Base-by-base conservation (phyloP, 768 basidiomycete genomes). In the Tylopilus intermedius region DNA sequence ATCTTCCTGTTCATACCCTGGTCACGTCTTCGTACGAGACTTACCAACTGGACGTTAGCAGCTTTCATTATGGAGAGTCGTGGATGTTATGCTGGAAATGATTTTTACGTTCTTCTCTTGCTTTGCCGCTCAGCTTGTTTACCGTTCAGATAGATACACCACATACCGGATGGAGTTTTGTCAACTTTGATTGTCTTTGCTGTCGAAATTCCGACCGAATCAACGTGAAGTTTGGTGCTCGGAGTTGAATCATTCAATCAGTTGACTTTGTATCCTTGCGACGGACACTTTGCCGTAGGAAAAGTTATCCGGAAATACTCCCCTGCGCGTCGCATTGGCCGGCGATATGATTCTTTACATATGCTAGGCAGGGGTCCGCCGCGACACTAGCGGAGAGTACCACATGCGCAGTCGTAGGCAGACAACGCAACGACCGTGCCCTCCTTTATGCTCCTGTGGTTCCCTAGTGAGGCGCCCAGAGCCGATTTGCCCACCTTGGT, bases 51-150 rank as follows among this genome's bases (percentile, higher is more conserved):
- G 61, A 61, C 26, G 30, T 44, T 2, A 46, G 45, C 27, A 4
- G 48, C 18, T 64, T 50, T 40, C 4, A 22, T 2, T 49, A 58
- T 53, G 61, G 61, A n/a, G 49, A 64, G 14, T 61, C 62, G 11
- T 64, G 61, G 61, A 1, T 4, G 0, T 33, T 14, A 3, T 62
- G 61, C 13, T 64, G 61, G 61, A 58, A 54, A 45, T 62, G 27
- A 53, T 24, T 15, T 5, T 37, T 37, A 37, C 3, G 15, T 37
- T 13, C 2, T 15, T 21, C 3, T 30, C 30, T 30, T 13, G 10
- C 5, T 24, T 30, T 26, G 3, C 32, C 22, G 2, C 40, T 27
- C 1, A 10, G 13, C 5, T 5, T 9, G 2, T 35, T 51, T 32
- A 39, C 37, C 3, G 15, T 27, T 39, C 11, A 5, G 7, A 44